Base-by-base conservation (phyloP, 805 yeast genomes). In the Kazachstania taianensis region DNA sequence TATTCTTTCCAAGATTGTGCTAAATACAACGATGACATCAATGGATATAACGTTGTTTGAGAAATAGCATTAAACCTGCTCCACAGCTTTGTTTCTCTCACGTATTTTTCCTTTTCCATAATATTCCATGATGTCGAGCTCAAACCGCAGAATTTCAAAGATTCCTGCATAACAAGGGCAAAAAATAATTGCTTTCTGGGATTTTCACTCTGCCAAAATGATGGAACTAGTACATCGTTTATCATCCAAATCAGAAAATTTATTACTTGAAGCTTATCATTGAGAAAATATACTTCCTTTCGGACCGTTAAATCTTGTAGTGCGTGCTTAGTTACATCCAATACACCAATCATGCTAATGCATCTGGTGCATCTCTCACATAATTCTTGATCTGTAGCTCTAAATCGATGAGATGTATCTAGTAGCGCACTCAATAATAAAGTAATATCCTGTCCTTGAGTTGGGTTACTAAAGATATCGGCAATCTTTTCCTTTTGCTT, bases 161-260 rank as follows among this genome's bases (percentile, higher is more conserved):
- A 77, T 43, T 85, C 92, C 54, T 92, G 99, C 73, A 92, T 83
- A 0, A 89, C 81, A 55, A 73, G 81, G 0, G 96, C 95, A 24
- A 86, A 67, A 50, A 80, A 82, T 39, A 82, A 66, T 55, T 92
- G 98, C 33, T 75, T 73, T 16, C 74, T 72, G 0, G 97, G 95
- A 50, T 86, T 86, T 23, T 80, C 81, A 2, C 96, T 80, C 0
- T 95, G 86, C 75, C 94, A 79, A 57, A 86, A 87, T 1, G 85
- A 75, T 23, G 83, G 85, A 7, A 87, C 80, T n/a, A 92, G 65
- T 40, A 74, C 67, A 37, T 72, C 69, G 41, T 82, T 78, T 23
- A 87, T 63, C 33, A 87, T 73, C 46, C 69, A 66, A 3, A 73
- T 62, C 22, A 85, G 65, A 48, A 89, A 84, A 9, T 64, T 66